Evolutionary conservation across 2,329 filamentous ascomycete genomes (phyloP).

Genomic region (Elsinoe australis): DNA sequence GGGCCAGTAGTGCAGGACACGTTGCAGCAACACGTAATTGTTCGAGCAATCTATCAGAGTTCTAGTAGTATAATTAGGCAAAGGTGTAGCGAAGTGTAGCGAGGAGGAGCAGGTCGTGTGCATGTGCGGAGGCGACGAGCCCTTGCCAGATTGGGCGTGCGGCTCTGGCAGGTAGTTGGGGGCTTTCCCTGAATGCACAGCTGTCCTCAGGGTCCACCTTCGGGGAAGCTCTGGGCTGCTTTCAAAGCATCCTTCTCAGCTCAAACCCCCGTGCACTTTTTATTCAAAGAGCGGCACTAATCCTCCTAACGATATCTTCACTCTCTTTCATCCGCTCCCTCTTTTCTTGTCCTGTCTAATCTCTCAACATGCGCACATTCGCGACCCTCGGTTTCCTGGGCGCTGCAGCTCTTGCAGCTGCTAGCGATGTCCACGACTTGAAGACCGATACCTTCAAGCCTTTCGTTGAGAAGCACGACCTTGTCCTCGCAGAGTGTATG

Average conservation of each 20-base stretch:
- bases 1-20: too few relatives aligned
- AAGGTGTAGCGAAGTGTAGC: background rate
- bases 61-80: background rate
- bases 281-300: conserved; percentile 4
- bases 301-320: conserved; percentile 12
- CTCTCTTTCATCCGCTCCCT: conserved; percentile 8
- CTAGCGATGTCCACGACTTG: conserved; percentile 76
- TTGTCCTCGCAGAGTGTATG: conserved; percentile 92
- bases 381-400: conserved; percentile 36
- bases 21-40: too few relatives aligned
- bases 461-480: conserved; percentile 76
- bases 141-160: background rate
- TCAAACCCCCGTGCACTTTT: background rate
- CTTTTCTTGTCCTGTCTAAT: background rate
- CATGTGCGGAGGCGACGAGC: conserved; percentile 4
- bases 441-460: conserved; percentile 80
- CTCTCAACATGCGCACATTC: conserved; percentile 23
- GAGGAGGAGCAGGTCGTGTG: background rate
- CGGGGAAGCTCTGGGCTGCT: conserved; percentile 1
- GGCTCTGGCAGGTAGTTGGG: background rate
- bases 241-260: conserved; percentile 10
- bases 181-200: too few relatives aligned
- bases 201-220: too few relatives aligned
- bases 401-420: conserved; percentile 55
- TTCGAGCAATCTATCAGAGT: too few relatives aligned